These are phyloP conservation scores for Fomes fomentarius DNA, from an alignment of 1,284 basidiomycete species.

Conservation along the genomic window DNA sequence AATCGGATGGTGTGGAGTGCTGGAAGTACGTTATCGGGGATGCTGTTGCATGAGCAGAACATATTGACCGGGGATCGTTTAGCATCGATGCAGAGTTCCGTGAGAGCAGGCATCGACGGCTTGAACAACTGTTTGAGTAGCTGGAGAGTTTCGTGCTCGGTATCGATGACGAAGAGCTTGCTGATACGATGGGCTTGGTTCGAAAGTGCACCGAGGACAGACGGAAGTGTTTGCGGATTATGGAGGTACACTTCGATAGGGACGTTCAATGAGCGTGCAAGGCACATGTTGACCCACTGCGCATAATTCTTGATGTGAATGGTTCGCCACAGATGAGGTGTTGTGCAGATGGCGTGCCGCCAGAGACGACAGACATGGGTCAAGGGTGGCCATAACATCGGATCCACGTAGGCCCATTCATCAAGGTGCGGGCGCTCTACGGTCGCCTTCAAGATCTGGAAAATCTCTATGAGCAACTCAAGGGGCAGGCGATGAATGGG, in stretches of 20 bases:
- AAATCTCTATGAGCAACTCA: too few species aligned
- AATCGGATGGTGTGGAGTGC: background rate
- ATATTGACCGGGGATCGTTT: too few species aligned
- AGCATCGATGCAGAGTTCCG: background rate
- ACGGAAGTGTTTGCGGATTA: background rate
- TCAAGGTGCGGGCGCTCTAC: too few species aligned
- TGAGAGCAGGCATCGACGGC: background rate
- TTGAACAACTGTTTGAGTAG: background rate
- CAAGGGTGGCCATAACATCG: background rate
- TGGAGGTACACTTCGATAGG: background rate
- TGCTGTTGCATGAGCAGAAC: background rate
- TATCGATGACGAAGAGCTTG: background rate
- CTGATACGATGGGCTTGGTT: background rate
- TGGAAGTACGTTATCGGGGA: background rate
- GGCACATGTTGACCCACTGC: background rate
- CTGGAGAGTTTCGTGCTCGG: background rate
- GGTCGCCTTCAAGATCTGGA: too few species aligned
- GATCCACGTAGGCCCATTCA: background rate
- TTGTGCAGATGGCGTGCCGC: background rate
- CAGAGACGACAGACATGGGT: background rate
- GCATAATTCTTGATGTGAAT: background rate
- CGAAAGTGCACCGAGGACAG: background rate
- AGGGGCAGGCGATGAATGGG: too few species aligned
- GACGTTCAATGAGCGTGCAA: background rate
- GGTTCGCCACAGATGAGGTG: background rate